Conservation (phyloP, 805 yeast genomes). For the Sugiyamaella lignohabitans region DNA sequence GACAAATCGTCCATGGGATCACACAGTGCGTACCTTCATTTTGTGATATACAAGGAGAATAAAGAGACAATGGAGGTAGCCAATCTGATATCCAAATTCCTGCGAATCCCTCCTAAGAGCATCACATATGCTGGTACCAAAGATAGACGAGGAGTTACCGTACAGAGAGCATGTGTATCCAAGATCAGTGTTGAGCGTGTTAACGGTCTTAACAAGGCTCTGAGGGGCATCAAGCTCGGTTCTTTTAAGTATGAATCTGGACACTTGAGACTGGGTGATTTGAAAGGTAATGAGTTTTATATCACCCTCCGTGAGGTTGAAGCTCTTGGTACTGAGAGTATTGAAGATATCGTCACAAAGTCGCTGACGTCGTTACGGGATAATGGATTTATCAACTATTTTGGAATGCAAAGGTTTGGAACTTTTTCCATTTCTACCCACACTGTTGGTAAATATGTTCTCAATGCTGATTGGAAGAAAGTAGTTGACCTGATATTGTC, state of each 20-base stretch:
- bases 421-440: constrained; percentile 93
- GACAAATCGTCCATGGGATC: constrained; percentile 48
- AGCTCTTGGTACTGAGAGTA: constrained; percentile 28
- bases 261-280: constrained; percentile 69
- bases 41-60: constrained; percentile 85
- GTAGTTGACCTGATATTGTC: constrained; percentile 75
- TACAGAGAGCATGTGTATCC: constrained; percentile 68
- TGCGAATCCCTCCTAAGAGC: constrained; percentile 64
- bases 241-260: constrained; percentile 61
- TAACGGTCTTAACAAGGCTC: constrained; percentile 63
- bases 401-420: constrained; percentile 98
- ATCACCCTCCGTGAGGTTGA: constrained; percentile 74
- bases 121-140: constrained; percentile 91
- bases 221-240: constrained; percentile 76
- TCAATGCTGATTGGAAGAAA: constrained; percentile 68
- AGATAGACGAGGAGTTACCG: constrained; percentile 93
- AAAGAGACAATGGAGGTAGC: constrained; percentile 97
- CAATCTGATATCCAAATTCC: constrained; percentile 58
- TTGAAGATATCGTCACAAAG: constrained; percentile 43
- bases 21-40: constrained; percentile 59
- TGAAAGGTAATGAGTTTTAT: constrained; percentile 81
- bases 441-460: constrained; percentile 64
- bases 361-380: constrained; percentile 53
- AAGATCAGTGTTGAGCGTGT: constrained; percentile 58
- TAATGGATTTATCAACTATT: constrained; percentile 86